Evolutionary conservation across 129 eudicot species (phyloP), one percentile per base, ranked within the genome.

Genomic region (Centrapalus pauciflorus): DNA sequence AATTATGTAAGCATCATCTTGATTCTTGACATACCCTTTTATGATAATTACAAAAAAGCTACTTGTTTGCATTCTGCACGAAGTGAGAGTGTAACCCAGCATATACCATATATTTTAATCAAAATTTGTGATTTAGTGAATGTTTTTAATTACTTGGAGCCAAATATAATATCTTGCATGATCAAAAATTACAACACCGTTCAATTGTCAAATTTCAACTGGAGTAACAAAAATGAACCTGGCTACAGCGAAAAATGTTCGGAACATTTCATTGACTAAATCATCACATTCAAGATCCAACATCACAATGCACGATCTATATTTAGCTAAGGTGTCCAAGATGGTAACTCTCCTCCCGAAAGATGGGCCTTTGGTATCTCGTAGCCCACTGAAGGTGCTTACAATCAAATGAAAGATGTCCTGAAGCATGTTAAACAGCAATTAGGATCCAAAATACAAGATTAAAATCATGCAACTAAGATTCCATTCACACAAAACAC

Each of bases 241-340:
- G 83, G 79, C 95, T 77, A 89, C 93, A 73, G 92, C 73, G 8
- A 93, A 71, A 72, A 89, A 93, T 25, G 93, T 84, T 28, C 71
- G 80, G 80, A 93, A 86, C 88, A 93, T 89, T 76, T 89, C 96
- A 50, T 71, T 74, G 32, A 93, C 77, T 52, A 93, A 90, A 73
- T 93, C 93, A 77, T 89, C 95, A 76, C 99, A 89, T 74, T 89
- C 99, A 61, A 93, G 99, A 81, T 93, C 99, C 80, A 93, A 81
- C 95, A 93, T 89, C 84, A 93, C 96, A 74, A 93, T 82, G 62
- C 99, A 93, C 4, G 95, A 89, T 81, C 85, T 84, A 71, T 93
- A 93, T 84, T 87, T 89, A 26, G 99, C 99, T 75, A 93, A 70
- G 46, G 93, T 93, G 72, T 93, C 95, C 83, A 93, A 78, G 64